Conservation (phyloP, 306 rosid species). For the Sicyos baderoa region DNA sequence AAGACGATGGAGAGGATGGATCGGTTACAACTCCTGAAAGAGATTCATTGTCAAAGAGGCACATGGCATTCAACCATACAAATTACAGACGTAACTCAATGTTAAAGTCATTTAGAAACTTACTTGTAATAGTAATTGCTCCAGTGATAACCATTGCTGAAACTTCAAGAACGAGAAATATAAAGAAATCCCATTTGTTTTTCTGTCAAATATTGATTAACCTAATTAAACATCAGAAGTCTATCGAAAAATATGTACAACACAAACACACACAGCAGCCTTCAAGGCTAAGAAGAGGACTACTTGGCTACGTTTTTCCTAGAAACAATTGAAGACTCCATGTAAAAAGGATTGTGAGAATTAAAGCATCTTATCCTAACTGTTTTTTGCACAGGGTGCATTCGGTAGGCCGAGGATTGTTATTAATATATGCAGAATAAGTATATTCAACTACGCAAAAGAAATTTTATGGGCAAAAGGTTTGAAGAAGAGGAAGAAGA, state of each 20-base stretch:
- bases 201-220: conserved; percentile 39
- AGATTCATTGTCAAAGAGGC: conserved; percentile 3
- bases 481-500: background rate
- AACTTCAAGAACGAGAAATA: conserved; percentile 77
- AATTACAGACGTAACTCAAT: conserved; percentile 15
- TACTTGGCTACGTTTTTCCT: background rate
- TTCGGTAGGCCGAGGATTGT: background rate
- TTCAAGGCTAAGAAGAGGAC: background rate
- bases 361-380: background rate
- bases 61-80: background rate
- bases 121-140: conserved; percentile 71
- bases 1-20: conserved; percentile 65
- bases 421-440: too few species aligned
- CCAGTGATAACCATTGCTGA: conserved; percentile 85
- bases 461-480: background rate
- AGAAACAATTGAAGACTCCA: too few species aligned
- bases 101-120: conserved; percentile 22
- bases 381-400: background rate
- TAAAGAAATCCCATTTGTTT: conserved; percentile 91
- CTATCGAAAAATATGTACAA: background rate
- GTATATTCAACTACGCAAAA: background rate
- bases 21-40: conserved; percentile 60
- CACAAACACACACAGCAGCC: background rate
- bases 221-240: conserved; percentile 1
- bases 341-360: background rate